phyloP scores from a whole-genome alignment of 2,329 filamentous ascomycete genomes.

The Escovopsis sp. region DNA sequence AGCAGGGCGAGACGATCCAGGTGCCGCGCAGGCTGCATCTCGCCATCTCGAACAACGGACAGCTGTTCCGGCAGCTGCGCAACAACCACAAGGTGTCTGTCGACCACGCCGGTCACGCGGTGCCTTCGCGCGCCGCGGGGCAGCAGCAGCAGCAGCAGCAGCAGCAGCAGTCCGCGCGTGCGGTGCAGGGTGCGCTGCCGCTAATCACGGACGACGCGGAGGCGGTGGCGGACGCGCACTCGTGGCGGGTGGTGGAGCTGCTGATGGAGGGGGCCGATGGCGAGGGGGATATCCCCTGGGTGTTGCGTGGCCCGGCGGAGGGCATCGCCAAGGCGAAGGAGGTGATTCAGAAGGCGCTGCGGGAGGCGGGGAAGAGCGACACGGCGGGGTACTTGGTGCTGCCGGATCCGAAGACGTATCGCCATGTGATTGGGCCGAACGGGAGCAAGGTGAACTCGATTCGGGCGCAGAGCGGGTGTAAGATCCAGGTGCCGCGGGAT shows the following conservation, averaged over 20 bases:
- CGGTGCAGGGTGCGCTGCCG: slow-evolving; percentile 54
- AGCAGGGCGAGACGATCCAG: slow-evolving; percentile 74
- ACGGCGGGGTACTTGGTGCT: slow-evolving; percentile 78
- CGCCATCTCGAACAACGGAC: slow-evolving; percentile 69
- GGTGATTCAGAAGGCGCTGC: slow-evolving; percentile 55
- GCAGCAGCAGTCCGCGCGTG: slow-evolving; percentile 33
- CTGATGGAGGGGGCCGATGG: slow-evolving; percentile 39
- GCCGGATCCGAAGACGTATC: slow-evolving; percentile 77
- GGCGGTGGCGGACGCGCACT: slow-evolving; percentile 49
- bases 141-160: too few species aligned
- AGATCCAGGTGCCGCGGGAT: slow-evolving; percentile 83
- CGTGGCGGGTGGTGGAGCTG: slow-evolving; percentile 64
- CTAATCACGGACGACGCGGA: slow-evolving; percentile 80
- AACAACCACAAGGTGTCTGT: slow-evolving; percentile 80
- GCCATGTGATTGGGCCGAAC: slow-evolving; percentile 75
- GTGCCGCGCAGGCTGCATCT: slow-evolving; percentile 77
- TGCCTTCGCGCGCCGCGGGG: slow-evolving; percentile 23
- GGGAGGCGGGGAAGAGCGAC: slow-evolving; percentile 52
- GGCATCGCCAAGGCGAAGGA: slow-evolving; percentile 70
- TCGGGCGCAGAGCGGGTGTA: slow-evolving; percentile 80
- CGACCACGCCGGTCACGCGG: slow-evolving; percentile 69
- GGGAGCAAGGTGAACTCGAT: slow-evolving; percentile 89
- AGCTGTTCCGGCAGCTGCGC: slow-evolving; percentile 81
- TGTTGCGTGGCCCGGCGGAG: slow-evolving; percentile 64
- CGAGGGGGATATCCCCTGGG: slow-evolving; percentile 71